Evolutionary conservation across 2,329 filamentous ascomycete genomes (phyloP).

Genomic region (Colletotrichum nymphaeae): DNA sequence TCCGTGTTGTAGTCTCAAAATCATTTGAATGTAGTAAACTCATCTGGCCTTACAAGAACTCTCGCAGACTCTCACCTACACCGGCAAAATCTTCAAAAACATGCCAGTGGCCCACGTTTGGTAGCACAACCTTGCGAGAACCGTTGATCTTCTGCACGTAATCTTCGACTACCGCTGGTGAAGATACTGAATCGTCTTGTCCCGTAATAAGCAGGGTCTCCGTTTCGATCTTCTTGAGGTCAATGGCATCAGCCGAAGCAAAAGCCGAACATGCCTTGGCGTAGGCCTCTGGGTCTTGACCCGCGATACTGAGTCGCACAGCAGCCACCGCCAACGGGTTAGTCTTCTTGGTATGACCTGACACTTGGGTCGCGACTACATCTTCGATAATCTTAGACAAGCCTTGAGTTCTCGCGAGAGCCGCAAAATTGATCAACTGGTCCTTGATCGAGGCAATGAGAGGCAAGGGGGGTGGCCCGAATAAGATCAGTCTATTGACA

Average conservation of each 20-base stretch:
- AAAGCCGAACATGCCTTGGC: constrained; percentile 64
- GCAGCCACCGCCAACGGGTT: constrained; percentile 56
- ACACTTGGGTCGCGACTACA: constrained; percentile 49
- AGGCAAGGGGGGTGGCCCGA: constrained; percentile 60
- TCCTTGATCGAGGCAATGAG: constrained; percentile 49
- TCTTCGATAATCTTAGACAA: constrained; percentile 56
- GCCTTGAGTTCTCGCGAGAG: constrained; percentile 53
- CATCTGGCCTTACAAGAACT: constrained; percentile 11
- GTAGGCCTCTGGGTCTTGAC: constrained; percentile 64
- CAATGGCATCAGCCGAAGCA: constrained; percentile 48
- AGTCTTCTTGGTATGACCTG: constrained; percentile 46
- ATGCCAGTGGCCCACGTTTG: constrained; percentile 62
- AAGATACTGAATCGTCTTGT: constrained; percentile 55
- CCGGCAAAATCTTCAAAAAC: constrained; percentile 57
- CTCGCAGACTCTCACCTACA: constrained; percentile 44
- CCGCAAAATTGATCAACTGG: constrained; percentile 48
- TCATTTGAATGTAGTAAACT: no score
- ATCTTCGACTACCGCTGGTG: constrained; percentile 47
- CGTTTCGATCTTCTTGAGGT: constrained; percentile 44
- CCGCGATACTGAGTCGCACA: constrained; percentile 54
- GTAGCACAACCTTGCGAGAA: constrained; percentile 47
- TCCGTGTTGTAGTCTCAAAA: no score
- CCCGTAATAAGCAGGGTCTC: constrained; percentile 57
- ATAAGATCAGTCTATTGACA: constrained; percentile 56
- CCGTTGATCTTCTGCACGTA: constrained; percentile 43